Base-by-base conservation (phyloP, 2,329 filamentous ascomycete genomes). In the Arthroderma sp. region DNA sequence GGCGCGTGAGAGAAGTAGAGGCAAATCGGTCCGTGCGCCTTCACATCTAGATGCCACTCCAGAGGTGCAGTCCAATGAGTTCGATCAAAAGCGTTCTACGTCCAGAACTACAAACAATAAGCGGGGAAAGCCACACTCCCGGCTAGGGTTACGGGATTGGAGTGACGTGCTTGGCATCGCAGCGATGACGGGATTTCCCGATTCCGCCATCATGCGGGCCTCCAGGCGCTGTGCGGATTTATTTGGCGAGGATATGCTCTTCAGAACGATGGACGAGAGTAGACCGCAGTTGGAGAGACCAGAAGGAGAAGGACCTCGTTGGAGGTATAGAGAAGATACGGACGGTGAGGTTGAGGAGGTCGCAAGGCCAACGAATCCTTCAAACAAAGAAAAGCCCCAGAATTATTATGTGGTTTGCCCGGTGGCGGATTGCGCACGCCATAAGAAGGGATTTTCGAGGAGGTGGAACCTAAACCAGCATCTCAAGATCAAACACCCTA, bases 81-180 rank as follows among this genome's bases (percentile, higher is more conserved):
- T 22, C 15, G 15, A 22, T 22, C 15, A 3, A 22, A 22, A 22
- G 15, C 15, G 15, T 22, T 22, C 15, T 22, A 22, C 15, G 15
- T 22, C 15, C 15, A 22, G 15, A 22, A 22, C 15, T 22, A 22
- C 15, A 22, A 22, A 22, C 15, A 22, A 22, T 22, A 22, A 22
- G 15, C 15, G 15, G 15, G 15, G 36, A 33, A 40, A 32, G 6
- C 45, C 42, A 6, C 11, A 27, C 9, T 42, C 42, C 45, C 53
- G 48, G 43, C 54, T 56, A 32, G 57, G 58, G 29, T 66, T 78
- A 8, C 74, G 83, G 22, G 83, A 93, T 64, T 96, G 89, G 89
- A 83, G 79, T 52, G 85, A 94, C 52, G 75, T 95, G 1, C 65
- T 95, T 29, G 84, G 84, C 0, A 72, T 86, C 1, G 89, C 89